These are phyloP conservation scores for Metrosideros polymorpha DNA, from an alignment of 441 rosid genomes.

Conservation along the genomic window DNA sequence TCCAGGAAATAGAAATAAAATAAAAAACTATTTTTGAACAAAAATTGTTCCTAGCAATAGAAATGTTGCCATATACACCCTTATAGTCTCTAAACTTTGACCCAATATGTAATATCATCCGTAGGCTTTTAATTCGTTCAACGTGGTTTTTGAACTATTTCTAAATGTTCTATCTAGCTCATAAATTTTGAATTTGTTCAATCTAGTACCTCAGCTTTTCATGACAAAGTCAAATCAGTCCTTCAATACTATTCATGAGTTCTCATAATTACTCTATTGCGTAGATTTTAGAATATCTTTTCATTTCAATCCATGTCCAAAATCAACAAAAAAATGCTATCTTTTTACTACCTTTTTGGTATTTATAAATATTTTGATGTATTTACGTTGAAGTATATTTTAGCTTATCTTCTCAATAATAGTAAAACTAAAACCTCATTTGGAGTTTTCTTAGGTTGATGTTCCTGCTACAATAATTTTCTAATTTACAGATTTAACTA, in stretches of 20 bases:
- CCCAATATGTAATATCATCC: rapidly evolving
- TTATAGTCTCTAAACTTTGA: not conserved
- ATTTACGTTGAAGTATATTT: not conserved
- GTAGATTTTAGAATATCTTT: not conserved
- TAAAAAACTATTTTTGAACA: no score
- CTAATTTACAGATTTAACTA: not conserved
- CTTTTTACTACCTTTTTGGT: not conserved
- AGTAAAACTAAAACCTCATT: not conserved
- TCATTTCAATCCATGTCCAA: not conserved
- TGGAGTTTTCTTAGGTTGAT: not conserved
- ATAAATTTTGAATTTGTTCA: not conserved
- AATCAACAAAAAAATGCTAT: not conserved
- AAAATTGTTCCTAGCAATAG: no score
- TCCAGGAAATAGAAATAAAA: no score
- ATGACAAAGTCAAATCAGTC: not conserved
- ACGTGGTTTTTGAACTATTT: rapidly evolving
- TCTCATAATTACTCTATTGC: not conserved
- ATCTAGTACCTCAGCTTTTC: not conserved
- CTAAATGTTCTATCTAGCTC: not conserved
- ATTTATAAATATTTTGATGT: not conserved
- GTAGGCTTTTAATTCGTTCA: not conserved
- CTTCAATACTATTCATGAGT: not conserved
- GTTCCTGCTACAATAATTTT: not conserved
- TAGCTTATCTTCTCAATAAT: not conserved
- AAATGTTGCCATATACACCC: no score